These are phyloP conservation scores for Starmera quercuum DNA, from an alignment of 805 yeast species.

Conservation along the genomic window DNA sequence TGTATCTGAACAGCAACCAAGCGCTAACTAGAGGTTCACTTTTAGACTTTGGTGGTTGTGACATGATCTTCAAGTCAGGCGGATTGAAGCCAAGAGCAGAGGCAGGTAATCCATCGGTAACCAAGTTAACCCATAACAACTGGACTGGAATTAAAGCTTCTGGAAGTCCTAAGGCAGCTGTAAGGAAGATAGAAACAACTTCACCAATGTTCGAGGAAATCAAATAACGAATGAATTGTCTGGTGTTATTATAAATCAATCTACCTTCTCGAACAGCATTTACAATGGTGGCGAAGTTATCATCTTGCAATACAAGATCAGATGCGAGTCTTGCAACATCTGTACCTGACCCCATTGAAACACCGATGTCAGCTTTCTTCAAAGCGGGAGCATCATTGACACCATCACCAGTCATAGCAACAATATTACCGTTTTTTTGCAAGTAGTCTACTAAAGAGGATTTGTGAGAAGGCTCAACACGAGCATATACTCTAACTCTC, in stretches of 20 bases:
- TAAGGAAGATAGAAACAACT: constrained; percentile 46
- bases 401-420: constrained; percentile 63
- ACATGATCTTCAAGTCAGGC: constrained; percentile 30
- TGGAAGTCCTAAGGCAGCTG: constrained; percentile 46
- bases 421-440: constrained; percentile 39
- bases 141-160: constrained; percentile 50
- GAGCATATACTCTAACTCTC: constrained; percentile 39
- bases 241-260: constrained; percentile 33
- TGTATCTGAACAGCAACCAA: constrained; percentile 30
- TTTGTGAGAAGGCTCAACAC: constrained; percentile 52
- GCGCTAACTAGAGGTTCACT: constrained; percentile 30
- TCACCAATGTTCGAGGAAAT: constrained; percentile 52
- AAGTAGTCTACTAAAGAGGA: constrained; percentile 41
- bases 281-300: constrained; percentile 48
- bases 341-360: constrained; percentile 58
- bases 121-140: constrained; percentile 48
- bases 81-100: constrained; percentile 48
- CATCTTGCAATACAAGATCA: constrained; percentile 48
- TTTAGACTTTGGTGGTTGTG: constrained; percentile 27
- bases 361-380: constrained; percentile 55
- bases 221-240: constrained; percentile 32
- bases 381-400: constrained; percentile 60
- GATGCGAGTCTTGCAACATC: constrained; percentile 56
- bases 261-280: constrained; percentile 51
- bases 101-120: constrained; percentile 53